Evolutionary conservation across 331 rosid genomes (phyloP).

Genomic region (Malus hybrid): DNA sequence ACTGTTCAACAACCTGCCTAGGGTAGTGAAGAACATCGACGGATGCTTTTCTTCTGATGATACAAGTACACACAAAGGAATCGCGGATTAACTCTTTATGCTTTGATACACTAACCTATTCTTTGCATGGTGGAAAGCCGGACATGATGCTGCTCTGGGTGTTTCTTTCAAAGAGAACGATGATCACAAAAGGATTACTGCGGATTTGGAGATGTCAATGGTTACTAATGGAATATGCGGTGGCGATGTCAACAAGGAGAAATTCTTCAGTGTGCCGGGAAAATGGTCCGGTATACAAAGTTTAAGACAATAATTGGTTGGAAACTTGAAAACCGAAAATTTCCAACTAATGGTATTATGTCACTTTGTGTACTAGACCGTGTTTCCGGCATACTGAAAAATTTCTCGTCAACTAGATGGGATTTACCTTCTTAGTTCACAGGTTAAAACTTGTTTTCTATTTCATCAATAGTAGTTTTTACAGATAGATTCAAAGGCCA

Average conservation of each 20-base stretch:
- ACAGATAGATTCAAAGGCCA: not conserved
- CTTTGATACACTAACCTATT: constrained; percentile 17
- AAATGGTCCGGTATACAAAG: too few species aligned
- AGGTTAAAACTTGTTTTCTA: constrained; percentile 7
- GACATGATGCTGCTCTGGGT: constrained; percentile 1
- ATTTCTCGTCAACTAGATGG: not conserved
- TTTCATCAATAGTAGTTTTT: not conserved
- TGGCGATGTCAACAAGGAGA: too few species aligned
- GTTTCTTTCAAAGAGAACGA: not conserved
- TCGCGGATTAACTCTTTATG: constrained; percentile 1
- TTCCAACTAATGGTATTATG: too few species aligned
- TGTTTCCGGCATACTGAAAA: too few species aligned
- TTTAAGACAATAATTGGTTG: too few species aligned
- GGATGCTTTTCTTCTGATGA: not conserved
- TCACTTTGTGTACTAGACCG: too few species aligned
- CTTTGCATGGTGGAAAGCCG: constrained; percentile 12
- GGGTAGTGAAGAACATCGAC: constrained; percentile 4
- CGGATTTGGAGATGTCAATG: not conserved
- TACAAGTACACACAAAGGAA: not conserved
- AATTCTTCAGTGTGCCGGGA: too few species aligned
- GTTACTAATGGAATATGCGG: not conserved
- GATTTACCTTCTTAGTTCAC: constrained; percentile 5
- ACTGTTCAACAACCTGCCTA: not conserved
- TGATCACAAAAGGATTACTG: not conserved
- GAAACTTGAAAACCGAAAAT: too few species aligned